These are phyloP conservation scores for Hondaea fermentalgiana DNA, from an alignment of 108 stramenopile genomes.

Conservation along the genomic window DNA sequence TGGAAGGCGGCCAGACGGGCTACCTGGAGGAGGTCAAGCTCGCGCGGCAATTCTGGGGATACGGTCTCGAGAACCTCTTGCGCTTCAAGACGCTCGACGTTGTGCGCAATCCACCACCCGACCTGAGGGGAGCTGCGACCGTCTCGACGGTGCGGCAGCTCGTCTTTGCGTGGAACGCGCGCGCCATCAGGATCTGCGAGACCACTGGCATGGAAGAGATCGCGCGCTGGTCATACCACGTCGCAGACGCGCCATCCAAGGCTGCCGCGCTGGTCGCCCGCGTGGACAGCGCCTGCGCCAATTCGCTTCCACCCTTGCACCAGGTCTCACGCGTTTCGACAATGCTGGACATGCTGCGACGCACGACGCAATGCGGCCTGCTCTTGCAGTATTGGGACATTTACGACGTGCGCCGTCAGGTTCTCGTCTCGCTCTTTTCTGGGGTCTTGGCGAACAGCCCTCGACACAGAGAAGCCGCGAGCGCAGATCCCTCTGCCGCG, in stretches of 20 bases:
- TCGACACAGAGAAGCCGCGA: neutral
- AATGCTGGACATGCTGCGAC: neutral
- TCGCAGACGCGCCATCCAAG: neutral
- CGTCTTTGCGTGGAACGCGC: neutral
- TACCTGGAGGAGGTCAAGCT: slow-evolving; percentile 16
- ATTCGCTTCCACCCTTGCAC: neutral
- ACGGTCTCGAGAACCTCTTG: neutral
- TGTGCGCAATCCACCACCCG: neutral
- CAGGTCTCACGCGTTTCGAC: neutral
- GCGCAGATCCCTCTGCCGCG: too few species aligned
- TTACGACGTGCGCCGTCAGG: neutral
- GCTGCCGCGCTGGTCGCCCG: neutral
- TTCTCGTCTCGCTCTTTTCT: neutral
- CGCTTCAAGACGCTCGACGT: neutral
- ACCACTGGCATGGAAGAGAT: neutral
- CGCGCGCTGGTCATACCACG: neutral
- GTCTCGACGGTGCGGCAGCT: neutral
- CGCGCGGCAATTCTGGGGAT: neutral
- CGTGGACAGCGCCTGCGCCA: neutral
- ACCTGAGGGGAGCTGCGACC: neutral
- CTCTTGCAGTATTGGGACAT: slow-evolving; percentile 7
- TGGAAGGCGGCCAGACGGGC: neutral
- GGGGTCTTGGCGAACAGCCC: slow-evolving; percentile 3
- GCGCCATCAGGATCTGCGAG: neutral
- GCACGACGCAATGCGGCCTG: neutral